A percentile compares a stretch with the other conserved stretches of the same genome.
phyloP scores from a whole-genome alignment of 352 stramenopile genomes.

The Pythium aristosporum region DNA sequence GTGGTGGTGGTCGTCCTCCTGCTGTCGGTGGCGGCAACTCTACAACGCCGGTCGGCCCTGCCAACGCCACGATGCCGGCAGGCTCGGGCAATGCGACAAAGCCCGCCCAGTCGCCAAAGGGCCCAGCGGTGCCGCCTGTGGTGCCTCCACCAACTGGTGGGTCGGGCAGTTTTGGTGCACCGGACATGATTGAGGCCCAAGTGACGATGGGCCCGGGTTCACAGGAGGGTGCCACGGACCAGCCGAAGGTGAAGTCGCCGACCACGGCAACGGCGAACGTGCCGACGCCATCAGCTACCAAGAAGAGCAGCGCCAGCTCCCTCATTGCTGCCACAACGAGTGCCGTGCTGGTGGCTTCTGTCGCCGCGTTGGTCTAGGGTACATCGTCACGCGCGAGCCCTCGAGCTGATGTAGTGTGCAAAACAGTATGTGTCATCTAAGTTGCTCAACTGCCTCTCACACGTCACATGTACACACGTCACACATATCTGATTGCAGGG shows the following conservation, averaged over 20 bases:
- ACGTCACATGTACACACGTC: not conserved
- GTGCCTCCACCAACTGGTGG: not conserved
- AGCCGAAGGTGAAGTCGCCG: not conserved
- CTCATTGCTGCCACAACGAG: not conserved
- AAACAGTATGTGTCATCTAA: too few species aligned
- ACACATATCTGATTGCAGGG: slow-evolving; percentile 1
- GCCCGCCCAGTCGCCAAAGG: not conserved
- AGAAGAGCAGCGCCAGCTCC: not conserved
- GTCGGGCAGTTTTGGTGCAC: not conserved
- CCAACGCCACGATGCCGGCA: not conserved
- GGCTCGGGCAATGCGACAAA: not conserved
- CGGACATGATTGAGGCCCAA: slow-evolving; percentile 7
- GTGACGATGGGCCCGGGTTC: slow-evolving; percentile 9
- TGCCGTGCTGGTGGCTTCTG: not conserved
- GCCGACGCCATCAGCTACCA: slow-evolving; percentile 1
- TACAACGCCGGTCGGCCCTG: not conserved
- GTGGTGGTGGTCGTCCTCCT: too few species aligned
- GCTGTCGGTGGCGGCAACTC: not conserved
- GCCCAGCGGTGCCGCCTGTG: not conserved
- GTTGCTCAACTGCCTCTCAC: not conserved
- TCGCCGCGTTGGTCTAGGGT: slow-evolving; percentile 4
- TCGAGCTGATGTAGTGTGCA: too few species aligned
- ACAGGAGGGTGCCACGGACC: not conserved
- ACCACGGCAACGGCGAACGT: not conserved
- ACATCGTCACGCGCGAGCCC: too few species aligned